Conservation (phyloP, 164 flowering plant species). For the Magnolia changhungtana region DNA sequence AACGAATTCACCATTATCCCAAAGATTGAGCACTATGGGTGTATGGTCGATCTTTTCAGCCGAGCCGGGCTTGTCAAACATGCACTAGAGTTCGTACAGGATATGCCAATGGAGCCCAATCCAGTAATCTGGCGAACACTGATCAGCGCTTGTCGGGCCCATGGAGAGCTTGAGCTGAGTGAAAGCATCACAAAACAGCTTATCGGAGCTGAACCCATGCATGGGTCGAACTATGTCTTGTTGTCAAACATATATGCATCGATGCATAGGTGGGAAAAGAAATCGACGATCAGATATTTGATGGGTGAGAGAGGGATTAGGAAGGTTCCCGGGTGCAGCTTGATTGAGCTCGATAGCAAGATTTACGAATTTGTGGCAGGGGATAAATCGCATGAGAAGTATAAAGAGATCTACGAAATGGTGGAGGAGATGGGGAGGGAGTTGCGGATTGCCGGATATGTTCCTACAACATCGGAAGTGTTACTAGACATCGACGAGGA, state of each 20-base stretch:
- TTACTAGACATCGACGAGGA: constrained; percentile 21
- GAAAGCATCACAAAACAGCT: constrained; percentile 16
- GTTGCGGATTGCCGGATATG: constrained; percentile 15
- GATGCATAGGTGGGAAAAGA: constrained; percentile 13
- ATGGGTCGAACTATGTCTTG: constrained; percentile 17
- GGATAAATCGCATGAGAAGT: constrained; percentile 12
- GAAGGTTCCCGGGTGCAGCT: constrained; percentile 19
- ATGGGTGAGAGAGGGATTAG: constrained; percentile 16
- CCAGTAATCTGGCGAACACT: constrained; percentile 18
- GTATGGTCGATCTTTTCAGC: constrained; percentile 23
- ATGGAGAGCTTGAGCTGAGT: constrained; percentile 16
- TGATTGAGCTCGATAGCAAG: constrained; percentile 13
- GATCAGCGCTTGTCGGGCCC: constrained; percentile 18
- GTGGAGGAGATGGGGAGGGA: constrained; percentile 17
- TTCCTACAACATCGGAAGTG: constrained; percentile 15
- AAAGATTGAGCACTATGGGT: constrained; percentile 19
- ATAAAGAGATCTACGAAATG: constrained; percentile 15
- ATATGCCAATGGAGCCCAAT: constrained; percentile 20
- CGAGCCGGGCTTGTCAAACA: constrained; percentile 17
- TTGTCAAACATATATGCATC: constrained; percentile 19
- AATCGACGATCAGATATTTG: constrained; percentile 9
- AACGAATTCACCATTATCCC: constrained; percentile 12
- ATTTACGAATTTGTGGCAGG: constrained; percentile 22
- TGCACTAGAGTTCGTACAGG: constrained; percentile 12
- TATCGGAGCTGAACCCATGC: constrained; percentile 15